Evolutionary conservation across 2,329 filamentous ascomycete genomes (phyloP), one percentile per base, ranked within the genome.

Genomic region (Alternaria consortialis): DNA sequence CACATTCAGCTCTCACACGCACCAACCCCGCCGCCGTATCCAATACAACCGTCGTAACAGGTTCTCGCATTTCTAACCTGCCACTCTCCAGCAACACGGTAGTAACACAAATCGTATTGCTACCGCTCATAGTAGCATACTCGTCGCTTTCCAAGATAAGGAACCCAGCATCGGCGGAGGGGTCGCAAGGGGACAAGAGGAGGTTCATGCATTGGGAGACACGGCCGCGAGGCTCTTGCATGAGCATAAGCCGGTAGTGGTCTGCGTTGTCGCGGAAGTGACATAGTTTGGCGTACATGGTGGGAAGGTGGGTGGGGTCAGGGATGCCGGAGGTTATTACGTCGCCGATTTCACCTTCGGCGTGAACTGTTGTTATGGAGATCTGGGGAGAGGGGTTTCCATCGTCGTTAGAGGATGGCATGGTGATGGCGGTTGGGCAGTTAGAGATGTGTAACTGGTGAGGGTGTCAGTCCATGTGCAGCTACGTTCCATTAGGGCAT

Each of bases 31-130:
- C 83, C 0, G 82, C 77, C 0, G 82, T 82, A 53, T 84, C 82
- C 12, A 84, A 68, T 1, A 61, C 73, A 3, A 84, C 43, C 11
- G 70, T 65, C 1, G 82, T 84, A 2, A 77, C 58, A 0, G 82
- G 82, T 59, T 84, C 82, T 23, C 74, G 69, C 80, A 84, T 84
- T 0, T 73, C 68, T 1, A 84, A 57, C 75, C 84, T 83, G 1
- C 82, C 82, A 0, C 81, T 84, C 62, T 84, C 83, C 23, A 84
- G 63, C 13, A 84, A 66, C 0, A 83, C 83, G 0, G 82, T 84
- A 0, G 77, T 69, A 0, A 79, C 81, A 47, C 76, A 80, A 15
- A 84, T 82, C 1, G 78, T 79, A 48, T 84, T 84, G 3, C 79
- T 77, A 0, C 83, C 82, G 3, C 81, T 83, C 80, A 82, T 82